Evolutionary conservation across 164 flowering plant species (phyloP), one percentile per base, ranked within the genome.

Genomic region (Vitis rotundifolia): DNA sequence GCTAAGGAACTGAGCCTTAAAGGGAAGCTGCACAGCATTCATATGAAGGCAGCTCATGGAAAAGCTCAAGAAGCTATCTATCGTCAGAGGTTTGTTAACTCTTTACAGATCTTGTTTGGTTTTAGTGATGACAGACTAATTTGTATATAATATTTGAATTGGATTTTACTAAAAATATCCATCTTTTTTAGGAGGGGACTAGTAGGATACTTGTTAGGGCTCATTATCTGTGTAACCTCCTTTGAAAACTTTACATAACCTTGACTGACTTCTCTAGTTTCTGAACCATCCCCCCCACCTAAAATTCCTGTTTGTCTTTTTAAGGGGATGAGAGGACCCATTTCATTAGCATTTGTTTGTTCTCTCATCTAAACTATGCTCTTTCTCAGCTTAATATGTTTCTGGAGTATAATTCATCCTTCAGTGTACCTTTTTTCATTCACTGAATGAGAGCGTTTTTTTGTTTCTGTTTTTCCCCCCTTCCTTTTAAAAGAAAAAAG

Each of bases 11-110:
- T 96, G 74, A 93, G 97, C 73, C 76, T 80, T 22, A 90, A 92
- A 80, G 99, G 99, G 56, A 97, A 91, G 72, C 65, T 90, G 79
- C 93, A 91, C 74, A 89, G 87, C 79, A 80, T 90, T 89, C 93
- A 87, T 58, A 96, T 96, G 98, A 91, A 93, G 82, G 97, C 86
- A 56, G 98, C 99, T 59, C 99, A 96, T 84, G 95, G 79, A 65
- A 92, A 91, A 73, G 99, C 99, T 60, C 96, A 89, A 66, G 98
- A 96, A 50, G 81, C 98, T 68, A 96, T 95, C 67, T 96, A 84
- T 73, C 91, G 88, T n/a, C 94, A 88, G 75, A 96, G 99, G 98
- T 96, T 78, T 84, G 84, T 78, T 60, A 26, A 53, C 54, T 50
- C 55, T 26, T 59, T 22, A 53, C 63, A 59, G 9, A 15, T 51